Evolutionary conservation across 345 rosid species (phyloP).

Genomic region (Brassica cretica): DNA sequence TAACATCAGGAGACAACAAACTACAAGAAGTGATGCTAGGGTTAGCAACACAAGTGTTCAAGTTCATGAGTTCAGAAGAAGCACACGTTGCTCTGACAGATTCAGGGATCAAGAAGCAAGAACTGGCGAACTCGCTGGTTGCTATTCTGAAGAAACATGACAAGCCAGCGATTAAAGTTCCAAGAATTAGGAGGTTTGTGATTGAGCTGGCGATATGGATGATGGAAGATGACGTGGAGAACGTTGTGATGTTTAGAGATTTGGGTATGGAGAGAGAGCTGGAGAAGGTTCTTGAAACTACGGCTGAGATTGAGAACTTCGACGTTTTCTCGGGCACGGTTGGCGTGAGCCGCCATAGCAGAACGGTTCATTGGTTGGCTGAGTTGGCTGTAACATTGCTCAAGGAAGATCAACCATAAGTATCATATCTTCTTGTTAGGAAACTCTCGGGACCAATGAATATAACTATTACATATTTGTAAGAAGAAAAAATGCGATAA

Average conservation of each 20-base stretch:
- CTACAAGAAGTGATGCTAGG: constrained; percentile 92
- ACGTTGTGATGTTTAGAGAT: constrained; percentile 40
- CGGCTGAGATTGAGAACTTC: constrained; percentile 78
- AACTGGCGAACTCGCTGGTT: constrained; percentile 52
- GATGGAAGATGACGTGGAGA: constrained; percentile 57
- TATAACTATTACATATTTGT: not conserved
- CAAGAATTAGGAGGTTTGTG: constrained; percentile 76
- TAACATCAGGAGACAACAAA: constrained; percentile 58
- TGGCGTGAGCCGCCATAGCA: constrained; percentile 67
- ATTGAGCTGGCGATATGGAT: constrained; percentile 79
- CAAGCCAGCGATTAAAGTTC: constrained; percentile 68
- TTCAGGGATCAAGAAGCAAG: constrained; percentile 52
- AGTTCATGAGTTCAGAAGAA: constrained; percentile 57
- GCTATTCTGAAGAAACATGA: constrained; percentile 54
- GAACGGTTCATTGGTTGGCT: constrained; percentile 59
- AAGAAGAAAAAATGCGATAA: not conserved
- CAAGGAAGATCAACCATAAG: constrained; percentile 17
- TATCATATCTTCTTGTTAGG: not conserved
- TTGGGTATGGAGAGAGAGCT: constrained; percentile 59
- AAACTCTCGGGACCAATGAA: not conserved
- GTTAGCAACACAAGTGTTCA: constrained; percentile 58
- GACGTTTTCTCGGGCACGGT: constrained; percentile 74
- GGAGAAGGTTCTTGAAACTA: constrained; percentile 62
- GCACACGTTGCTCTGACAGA: constrained; percentile 42
- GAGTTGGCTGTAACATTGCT: constrained; percentile 56